Percentiles rank a stretch among this genome's conserved stretches.
Conservation (phyloP, 805 yeast genomes). For the Saccharomycopsis capsularis region DNA sequence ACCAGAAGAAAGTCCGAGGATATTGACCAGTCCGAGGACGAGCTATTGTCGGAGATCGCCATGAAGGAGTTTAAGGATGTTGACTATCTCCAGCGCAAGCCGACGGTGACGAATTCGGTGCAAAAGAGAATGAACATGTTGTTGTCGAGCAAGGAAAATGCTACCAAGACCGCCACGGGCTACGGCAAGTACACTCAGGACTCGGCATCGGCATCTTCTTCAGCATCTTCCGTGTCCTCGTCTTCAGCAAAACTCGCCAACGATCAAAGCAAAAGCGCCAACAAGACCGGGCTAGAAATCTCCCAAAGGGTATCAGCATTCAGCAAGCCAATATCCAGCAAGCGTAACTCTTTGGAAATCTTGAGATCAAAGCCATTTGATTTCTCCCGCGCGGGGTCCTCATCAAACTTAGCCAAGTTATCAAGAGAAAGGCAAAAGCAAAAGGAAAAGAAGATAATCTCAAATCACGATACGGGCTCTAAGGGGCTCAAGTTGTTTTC, state of each 20-base stretch:
- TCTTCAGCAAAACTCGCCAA: not conserved
- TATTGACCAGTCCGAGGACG: slow-evolving; percentile 20
- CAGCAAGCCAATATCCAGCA: slow-evolving; percentile 5
- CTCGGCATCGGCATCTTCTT: not conserved
- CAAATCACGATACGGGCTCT: not conserved
- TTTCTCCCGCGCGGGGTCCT: not conserved
- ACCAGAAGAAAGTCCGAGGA: not conserved
- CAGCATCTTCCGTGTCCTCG: not conserved
- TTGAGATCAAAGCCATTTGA: not conserved
- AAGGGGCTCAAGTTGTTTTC: slow-evolving; percentile 4
- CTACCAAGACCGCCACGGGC: slow-evolving; percentile 60
- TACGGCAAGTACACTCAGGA: slow-evolving; percentile 68
- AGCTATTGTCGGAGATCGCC: slow-evolving; percentile 16
- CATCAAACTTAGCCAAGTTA: no score
- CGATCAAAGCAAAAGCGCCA: not conserved
- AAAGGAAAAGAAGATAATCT: not conserved
- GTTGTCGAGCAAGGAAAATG: slow-evolving; percentile 8
- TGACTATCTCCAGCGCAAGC: slow-evolving; percentile 14
- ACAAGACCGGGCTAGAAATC: not conserved
- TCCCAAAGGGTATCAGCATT: not conserved
- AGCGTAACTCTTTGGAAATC: slow-evolving; percentile 12
- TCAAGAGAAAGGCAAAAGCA: not conserved
- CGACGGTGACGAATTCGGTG: slow-evolving; percentile 2
- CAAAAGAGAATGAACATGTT: slow-evolving; percentile 20
- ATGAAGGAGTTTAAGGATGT: slow-evolving; percentile 21